Evolutionary conservation across 192 early-diverging fungal genomes (phyloP).

Genomic region (Rhizophlyctis rosea): DNA sequence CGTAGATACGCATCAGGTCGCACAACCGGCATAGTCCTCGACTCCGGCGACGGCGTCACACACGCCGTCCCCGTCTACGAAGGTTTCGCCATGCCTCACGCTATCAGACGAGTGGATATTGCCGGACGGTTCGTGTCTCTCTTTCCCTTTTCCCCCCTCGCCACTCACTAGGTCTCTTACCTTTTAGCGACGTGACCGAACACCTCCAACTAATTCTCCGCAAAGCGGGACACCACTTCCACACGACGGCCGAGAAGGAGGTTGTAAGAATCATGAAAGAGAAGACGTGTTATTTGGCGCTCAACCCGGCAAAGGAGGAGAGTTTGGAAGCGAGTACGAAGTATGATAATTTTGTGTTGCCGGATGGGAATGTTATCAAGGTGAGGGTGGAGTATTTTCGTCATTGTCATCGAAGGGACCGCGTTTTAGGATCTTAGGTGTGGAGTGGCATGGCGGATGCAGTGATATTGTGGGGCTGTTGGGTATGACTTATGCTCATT

Average conservation of each 20-base stretch:
- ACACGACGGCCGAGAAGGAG: constrained; percentile 93
- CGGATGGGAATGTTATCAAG: constrained; percentile 81
- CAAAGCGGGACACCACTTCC: constrained; percentile 82
- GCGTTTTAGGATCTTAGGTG: no score
- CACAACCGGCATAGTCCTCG: constrained; percentile 95
- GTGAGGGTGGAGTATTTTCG: constrained; percentile 31
- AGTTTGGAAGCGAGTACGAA: constrained; percentile 80
- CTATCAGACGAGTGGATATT: constrained; percentile 89
- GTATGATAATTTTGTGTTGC: constrained; percentile 74
- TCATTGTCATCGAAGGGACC: no score
- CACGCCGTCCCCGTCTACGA: constrained; percentile 94
- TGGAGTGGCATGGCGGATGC: no score
- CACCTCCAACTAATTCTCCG: constrained; percentile 89
- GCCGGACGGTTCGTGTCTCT: constrained; percentile 62
- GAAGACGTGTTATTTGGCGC: constrained; percentile 88
- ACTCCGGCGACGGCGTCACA: constrained; percentile 94
- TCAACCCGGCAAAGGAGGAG: constrained; percentile 88
- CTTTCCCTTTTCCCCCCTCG: neutral
- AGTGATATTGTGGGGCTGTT: no score
- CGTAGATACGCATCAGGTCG: constrained; percentile 89
- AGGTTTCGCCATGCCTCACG: constrained; percentile 93
- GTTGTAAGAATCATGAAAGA: constrained; percentile 96
- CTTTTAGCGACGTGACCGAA: constrained; percentile 80
- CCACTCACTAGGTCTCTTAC: neutral
- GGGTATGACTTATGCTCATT: neutral